Conservation (phyloP, 305 asterid species). For the Fraxinus sp. region DNA sequence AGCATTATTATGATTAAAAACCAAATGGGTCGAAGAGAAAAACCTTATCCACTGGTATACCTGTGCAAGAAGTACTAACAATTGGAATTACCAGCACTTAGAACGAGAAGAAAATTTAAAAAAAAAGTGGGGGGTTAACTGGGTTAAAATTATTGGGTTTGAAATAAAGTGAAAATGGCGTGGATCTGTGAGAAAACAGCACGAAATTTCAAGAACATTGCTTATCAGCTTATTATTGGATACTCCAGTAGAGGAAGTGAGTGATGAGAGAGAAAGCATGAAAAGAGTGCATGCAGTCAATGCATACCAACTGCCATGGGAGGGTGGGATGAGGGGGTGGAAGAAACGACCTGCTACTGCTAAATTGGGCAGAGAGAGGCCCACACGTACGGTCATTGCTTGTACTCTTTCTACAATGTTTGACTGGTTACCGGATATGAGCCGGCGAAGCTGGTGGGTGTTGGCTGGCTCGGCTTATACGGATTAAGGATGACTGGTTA, state of each 20-base stretch:
- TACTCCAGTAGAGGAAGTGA: conserved; percentile 15
- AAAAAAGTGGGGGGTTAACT: not conserved
- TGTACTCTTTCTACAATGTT: not conserved
- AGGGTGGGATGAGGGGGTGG: conserved; percentile 23
- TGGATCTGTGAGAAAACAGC: conserved; percentile 6
- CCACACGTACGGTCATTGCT: conserved; percentile 38
- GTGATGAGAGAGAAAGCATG: not conserved
- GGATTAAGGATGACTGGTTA: not conserved
- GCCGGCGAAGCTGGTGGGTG: conserved; percentile 3
- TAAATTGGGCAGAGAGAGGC: conserved; percentile 33
- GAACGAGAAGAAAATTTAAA: not conserved
- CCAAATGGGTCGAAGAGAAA: not conserved
- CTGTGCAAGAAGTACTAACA: not conserved
- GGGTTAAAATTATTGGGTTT: not conserved
- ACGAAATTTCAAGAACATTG: conserved; percentile 14
- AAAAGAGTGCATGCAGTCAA: conserved; percentile 43
- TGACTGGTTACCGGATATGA: conserved; percentile 27
- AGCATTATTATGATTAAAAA: not conserved
- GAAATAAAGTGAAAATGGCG: not conserved
- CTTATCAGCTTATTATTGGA: not conserved
- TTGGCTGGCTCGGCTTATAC: conserved; percentile 28
- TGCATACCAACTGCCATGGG: conserved; percentile 62
- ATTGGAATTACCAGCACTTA: not conserved
- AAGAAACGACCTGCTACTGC: conserved; percentile 49
- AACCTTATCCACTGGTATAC: not conserved